These are phyloP conservation scores for Umbelopsis isabellina DNA, from an alignment of 192 early-diverging fungal species.

Conservation along the genomic window DNA sequence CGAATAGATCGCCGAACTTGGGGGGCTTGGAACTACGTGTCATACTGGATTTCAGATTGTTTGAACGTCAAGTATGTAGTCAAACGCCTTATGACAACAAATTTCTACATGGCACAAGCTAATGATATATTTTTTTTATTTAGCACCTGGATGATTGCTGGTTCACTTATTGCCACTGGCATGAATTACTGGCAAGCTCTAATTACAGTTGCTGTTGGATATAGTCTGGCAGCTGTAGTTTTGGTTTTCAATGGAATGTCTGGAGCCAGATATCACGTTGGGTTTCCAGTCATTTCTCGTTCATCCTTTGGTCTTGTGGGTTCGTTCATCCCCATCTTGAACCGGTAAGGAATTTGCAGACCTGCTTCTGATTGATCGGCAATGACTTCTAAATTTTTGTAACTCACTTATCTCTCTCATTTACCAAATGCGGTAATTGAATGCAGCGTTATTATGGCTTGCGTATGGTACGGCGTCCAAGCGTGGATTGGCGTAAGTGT, in stretches of 20 bases:
- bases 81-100: too few species aligned
- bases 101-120: neutral
- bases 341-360: constrained; percentile 7
- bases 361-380: neutral
- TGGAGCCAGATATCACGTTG: constrained; percentile 28
- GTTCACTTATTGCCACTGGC: constrained; percentile 24
- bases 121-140: neutral
- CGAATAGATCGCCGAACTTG: constrained; percentile 22
- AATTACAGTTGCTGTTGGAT: constrained; percentile 25
- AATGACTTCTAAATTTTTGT: neutral
- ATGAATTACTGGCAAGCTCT: constrained; percentile 28
- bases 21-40: constrained; percentile 21
- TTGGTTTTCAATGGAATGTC: constrained; percentile 24
- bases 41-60: constrained; percentile 31
- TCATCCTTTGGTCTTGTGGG: constrained; percentile 23
- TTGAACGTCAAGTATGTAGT: constrained; percentile 21
- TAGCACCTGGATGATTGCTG: constrained; percentile 28
- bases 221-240: constrained; percentile 18
- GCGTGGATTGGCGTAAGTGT: constrained; percentile 29
- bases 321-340: constrained; percentile 25
- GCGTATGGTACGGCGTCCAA: constrained; percentile 32
- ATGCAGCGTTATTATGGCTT: constrained; percentile 6
- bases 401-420: neutral
- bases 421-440: neutral
- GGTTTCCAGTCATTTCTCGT: constrained; percentile 20